A percentile compares a stretch with the other conserved stretches of the same genome.
These are phyloP conservation scores for Penicillium psychrofluorescens DNA, from an alignment of 495 filamentous ascomycete species.

Conservation along the genomic window DNA sequence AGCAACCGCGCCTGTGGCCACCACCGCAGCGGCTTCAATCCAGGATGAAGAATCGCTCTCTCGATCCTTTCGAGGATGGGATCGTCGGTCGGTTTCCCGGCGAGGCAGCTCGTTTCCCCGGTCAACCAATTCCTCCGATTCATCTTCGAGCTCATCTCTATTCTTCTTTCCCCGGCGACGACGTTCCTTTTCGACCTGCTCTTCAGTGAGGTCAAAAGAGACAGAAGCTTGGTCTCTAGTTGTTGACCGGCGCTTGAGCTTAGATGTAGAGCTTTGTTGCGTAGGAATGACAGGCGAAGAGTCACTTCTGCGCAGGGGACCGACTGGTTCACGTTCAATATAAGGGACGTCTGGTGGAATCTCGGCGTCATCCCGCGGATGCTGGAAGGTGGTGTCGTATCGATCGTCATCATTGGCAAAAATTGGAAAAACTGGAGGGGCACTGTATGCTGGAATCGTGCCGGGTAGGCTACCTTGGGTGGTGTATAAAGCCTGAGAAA, in stretches of 20 bases:
- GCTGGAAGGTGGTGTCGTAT: constrained; percentile 17
- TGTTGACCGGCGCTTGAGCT: constrained; percentile 29
- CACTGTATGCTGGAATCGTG: constrained; percentile 26
- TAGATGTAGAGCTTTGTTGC: constrained; percentile 14
- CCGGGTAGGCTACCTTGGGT: constrained; percentile 24
- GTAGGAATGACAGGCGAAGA: constrained; percentile 27
- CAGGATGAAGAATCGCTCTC: constrained; percentile 27
- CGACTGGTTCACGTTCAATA: too few relatives aligned
- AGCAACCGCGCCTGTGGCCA: constrained; percentile 38
- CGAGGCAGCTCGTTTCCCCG: constrained; percentile 15
- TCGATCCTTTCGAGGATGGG: constrained; percentile 10
- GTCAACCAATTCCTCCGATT: constrained; percentile 26
- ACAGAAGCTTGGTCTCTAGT: constrained; percentile 40
- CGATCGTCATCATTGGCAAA: constrained; percentile 21
- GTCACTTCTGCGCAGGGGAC: constrained; percentile 18
- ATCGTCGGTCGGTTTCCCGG: constrained; percentile 10
- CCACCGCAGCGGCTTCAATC: constrained; percentile 40
- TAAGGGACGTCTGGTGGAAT: background rate
- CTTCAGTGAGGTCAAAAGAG: constrained; percentile 39
- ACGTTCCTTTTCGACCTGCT: constrained; percentile 39
- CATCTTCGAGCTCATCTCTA: constrained; percentile 19
- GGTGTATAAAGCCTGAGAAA: constrained; percentile 48
- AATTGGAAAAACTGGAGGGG: constrained; percentile 23
- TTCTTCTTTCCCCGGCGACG: constrained; percentile 22
- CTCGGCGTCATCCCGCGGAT: constrained; percentile 12